Percentiles rank a stretch among this genome's conserved stretches.
Evolutionary conservation across 2,329 filamentous ascomycete genomes (phyloP).

Genomic region (Alternaria postmessia): DNA sequence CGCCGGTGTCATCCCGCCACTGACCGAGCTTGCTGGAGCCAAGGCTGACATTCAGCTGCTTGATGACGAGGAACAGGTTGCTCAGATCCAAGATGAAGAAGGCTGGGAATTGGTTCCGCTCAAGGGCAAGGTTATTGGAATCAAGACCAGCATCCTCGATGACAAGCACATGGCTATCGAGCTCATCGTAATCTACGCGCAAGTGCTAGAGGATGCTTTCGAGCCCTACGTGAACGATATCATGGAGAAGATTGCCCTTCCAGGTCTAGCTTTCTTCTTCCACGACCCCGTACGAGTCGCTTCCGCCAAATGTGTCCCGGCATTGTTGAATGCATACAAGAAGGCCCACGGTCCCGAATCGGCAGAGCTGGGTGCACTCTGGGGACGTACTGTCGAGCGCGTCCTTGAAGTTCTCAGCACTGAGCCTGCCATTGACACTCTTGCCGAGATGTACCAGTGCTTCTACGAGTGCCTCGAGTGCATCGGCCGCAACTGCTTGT

Average conservation of each 20-base stretch:
- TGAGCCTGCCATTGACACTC: slow-evolving; percentile 92
- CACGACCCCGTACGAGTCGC: slow-evolving; percentile 96
- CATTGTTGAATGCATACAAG: slow-evolving; percentile 92
- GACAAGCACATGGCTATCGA: slow-evolving; percentile 99
- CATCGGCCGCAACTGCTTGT: slow-evolving; percentile 84
- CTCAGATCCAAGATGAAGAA: slow-evolving; percentile 91
- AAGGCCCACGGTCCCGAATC: slow-evolving; percentile 86
- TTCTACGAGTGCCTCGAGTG: slow-evolving; percentile 99
- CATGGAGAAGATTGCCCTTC: slow-evolving; percentile 95
- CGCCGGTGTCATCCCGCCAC: slow-evolving; percentile 89
- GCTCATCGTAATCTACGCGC: slow-evolving; percentile 94
- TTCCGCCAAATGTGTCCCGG: slow-evolving; percentile 92
- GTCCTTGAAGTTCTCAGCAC: slow-evolving; percentile 91
- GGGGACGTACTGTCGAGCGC: slow-evolving; percentile 86
- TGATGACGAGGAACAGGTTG: slow-evolving; percentile 93
- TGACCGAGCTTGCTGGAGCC: slow-evolving; percentile 88
- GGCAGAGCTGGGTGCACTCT: slow-evolving; percentile 79
- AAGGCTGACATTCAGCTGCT: slow-evolving; percentile 97
- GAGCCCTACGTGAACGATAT: slow-evolving; percentile 91
- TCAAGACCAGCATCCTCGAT: slow-evolving; percentile 94
- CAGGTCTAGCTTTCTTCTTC: slow-evolving; percentile 97
- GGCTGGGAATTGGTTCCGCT: slow-evolving; percentile 97
- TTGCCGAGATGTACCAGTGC: slow-evolving; percentile 99
- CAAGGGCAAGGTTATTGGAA: slow-evolving; percentile 97
- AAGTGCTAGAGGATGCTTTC: slow-evolving; percentile 91